These are phyloP conservation scores for Chalciporus piperatus DNA, from an alignment of 768 basidiomycete species.

Conservation along the genomic window DNA sequence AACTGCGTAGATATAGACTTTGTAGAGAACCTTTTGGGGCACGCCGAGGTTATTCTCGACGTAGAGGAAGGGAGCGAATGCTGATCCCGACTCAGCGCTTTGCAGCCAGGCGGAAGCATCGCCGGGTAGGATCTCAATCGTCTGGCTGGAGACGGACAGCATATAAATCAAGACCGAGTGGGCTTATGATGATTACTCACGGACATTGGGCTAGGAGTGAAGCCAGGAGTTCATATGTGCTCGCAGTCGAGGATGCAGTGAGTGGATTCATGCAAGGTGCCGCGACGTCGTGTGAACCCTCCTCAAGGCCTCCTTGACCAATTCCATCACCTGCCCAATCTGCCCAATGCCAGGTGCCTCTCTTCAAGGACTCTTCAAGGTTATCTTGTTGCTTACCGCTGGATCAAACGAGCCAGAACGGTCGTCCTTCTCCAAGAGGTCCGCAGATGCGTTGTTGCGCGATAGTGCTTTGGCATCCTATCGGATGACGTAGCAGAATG, in stretches of 20 bases:
- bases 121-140: slow-evolving; percentile 65
- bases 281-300: not conserved
- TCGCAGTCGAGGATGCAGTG: not conserved
- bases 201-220: slow-evolving; percentile 23
- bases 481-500: slow-evolving; percentile 8
- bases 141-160: slow-evolving; percentile 22
- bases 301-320: not conserved
- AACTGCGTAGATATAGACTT: slow-evolving; percentile 48
- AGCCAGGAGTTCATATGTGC: slow-evolving; percentile 21
- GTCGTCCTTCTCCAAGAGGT: not conserved
- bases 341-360: too few relatives aligned
- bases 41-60: slow-evolving; percentile 61
- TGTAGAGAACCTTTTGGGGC: slow-evolving; percentile 54
- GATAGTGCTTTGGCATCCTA: not conserved
- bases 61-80: slow-evolving; percentile 50
- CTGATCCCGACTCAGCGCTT: slow-evolving; percentile 13
- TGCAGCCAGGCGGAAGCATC: slow-evolving; percentile 45
- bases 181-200: slow-evolving; percentile 18
- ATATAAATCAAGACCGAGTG: not conserved
- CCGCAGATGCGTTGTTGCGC: not conserved
- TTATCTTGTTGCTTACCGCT: too few relatives aligned
- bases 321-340: too few relatives aligned
- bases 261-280: not conserved
- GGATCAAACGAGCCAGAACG: not conserved
- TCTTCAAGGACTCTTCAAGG: too few relatives aligned